Evolutionary conservation across 495 filamentous ascomycete genomes (phyloP).

Genomic region (Haplographium delicatum): DNA sequence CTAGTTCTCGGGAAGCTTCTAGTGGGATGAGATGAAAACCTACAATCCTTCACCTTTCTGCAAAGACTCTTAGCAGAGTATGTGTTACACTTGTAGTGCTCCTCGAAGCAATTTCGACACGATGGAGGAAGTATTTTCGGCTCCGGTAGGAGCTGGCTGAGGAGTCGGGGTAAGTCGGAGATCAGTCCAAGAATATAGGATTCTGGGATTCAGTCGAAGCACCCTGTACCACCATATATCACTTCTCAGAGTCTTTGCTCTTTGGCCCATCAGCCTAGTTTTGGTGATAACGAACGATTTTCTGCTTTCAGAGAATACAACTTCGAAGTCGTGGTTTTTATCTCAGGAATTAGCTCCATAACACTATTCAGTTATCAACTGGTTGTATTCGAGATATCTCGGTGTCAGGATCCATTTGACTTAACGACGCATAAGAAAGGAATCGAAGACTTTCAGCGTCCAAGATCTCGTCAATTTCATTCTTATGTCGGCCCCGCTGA

Average conservation of each 20-base stretch:
- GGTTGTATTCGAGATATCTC: neutral
- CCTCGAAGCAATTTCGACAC: neutral
- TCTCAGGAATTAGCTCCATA: neutral
- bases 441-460: constrained; percentile 13
- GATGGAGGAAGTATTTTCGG: neutral
- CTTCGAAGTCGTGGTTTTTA: neutral
- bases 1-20: neutral
- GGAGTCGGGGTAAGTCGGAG: too few species aligned
- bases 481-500: constrained; percentile 6
- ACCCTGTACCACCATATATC: too few species aligned
- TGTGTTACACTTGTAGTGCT: neutral
- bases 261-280: neutral
- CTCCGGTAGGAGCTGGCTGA: neutral
- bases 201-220: too few species aligned
- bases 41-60: neutral
- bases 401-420: neutral
- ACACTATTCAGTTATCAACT: neutral
- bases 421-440: neutral
- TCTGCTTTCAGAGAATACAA: neutral
- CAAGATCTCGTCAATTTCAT: constrained; percentile 14
- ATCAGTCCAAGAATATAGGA: too few species aligned
- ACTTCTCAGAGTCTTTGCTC: too few species aligned
- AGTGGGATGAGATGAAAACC: neutral
- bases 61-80: neutral
- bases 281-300: neutral